These are phyloP conservation scores for grape (Vitis vinifera) DNA, from an alignment of 164 flowering plant genomes.

Conservation along the genomic window ASM3070453v1 NC_081818.1:22721001-22721500, in stretches of 20 bases:
- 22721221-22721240: background rate
- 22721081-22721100: constrained; percentile 30
- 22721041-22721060: constrained; percentile 21
- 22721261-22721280: background rate
- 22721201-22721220: too few species aligned
- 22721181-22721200: background rate
- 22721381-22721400: background rate
- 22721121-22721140: too few species aligned
- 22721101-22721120: background rate
- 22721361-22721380: background rate
- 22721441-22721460: background rate
- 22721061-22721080: constrained; percentile 64
- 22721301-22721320: background rate
- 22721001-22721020: constrained; percentile 60
- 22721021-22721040: constrained; percentile 71
- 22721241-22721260: background rate
- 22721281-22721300: background rate
- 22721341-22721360: too few species aligned
- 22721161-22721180: background rate
- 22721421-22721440: background rate
- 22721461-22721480: background rate
- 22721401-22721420: background rate
- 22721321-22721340: background rate
- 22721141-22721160: background rate
- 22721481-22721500: background rate